These are phyloP conservation scores for Polysphondylium violaceum DNA, from an alignment of 78 protist species.

Conservation along the genomic window DNA sequence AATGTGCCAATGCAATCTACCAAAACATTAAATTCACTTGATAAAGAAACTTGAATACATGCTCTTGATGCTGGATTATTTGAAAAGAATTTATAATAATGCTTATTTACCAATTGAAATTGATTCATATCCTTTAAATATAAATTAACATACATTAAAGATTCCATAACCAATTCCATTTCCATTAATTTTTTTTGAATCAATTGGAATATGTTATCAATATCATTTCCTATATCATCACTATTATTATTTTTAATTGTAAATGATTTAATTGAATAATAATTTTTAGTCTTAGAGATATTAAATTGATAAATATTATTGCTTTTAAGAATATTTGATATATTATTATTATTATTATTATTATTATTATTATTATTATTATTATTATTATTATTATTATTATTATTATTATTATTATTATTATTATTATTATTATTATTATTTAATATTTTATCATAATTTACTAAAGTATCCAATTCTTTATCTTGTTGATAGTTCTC, in stretches of 20 bases:
- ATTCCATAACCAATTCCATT: constrained; percentile 9
- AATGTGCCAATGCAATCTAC: constrained; percentile 43
- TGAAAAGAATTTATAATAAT: constrained; percentile 66
- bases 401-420: not conserved
- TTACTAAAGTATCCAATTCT: not conserved
- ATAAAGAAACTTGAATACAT: constrained; percentile 48
- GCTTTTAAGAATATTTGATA: not conserved
- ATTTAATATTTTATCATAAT: no score
- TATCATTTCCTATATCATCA: not conserved
- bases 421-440: not conserved
- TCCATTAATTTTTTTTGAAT: constrained; percentile 4
- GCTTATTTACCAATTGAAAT: constrained; percentile 74
- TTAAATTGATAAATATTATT: not conserved
- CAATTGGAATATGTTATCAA: not conserved
- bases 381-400: not conserved
- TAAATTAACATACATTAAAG: constrained; percentile 42
- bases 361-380: not conserved
- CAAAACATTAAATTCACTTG: not conserved
- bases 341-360: not conserved
- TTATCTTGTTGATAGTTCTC: not conserved
- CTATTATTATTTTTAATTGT: not conserved
- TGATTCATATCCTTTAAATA: constrained; percentile 59
- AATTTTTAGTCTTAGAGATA: constrained; percentile 2
- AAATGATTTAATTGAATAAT: not conserved
- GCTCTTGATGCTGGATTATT: constrained; percentile 82